Base-by-base conservation (phyloP, 1,139 yeast genomes). In the Yamadazyma diospyri region DNA sequence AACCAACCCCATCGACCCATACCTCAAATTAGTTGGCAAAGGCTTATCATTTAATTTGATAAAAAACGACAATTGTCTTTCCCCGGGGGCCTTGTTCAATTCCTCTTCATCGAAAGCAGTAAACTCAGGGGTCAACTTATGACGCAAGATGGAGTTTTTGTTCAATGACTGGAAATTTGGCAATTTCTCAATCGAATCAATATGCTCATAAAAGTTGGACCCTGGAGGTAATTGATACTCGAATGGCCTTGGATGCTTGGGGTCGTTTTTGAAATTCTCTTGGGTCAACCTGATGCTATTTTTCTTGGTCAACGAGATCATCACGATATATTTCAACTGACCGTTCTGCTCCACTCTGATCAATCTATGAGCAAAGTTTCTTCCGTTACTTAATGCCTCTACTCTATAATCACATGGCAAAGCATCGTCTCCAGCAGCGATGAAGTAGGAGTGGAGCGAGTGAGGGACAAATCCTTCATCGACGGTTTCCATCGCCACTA, bases 381-480 rank as follows among this genome's bases (percentile, higher is more conserved):
- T 53, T 4, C 68, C 69, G 33, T 57, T 51, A 37, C 55, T 53
- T 29, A 61, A 32, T 32, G 50, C 47, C 38, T 59, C 68, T 22
- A 64, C 61, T 24, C 53, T 49, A 39, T 53, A 59, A 26, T 53
- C 46, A 42, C 66, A 59, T 5, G 57, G 55, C 1, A 35, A 34
- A 15, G 46, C 27, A 34, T 62, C 69, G 37, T 50, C 58, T 6
- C 65, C 69, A 10, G 69, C 63, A 32, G 58, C 56, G 11, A 64
- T 50, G 41, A 66, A 67, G 42, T 57, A 62, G 6, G 69, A 61
- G 38, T 68, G 73, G 32, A 67, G 51, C 5, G 71, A 64, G 36
- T 67, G 70, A 4, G 74, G 74, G 4, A 51, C 51, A 40, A 61
- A 67, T 0, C 57, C 66, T 13, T 25, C 13, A 15, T 34, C 39